Evolutionary conservation across 1,284 basidiomycete species (phyloP).

Genomic region (Ganoderma sinense): DNA sequence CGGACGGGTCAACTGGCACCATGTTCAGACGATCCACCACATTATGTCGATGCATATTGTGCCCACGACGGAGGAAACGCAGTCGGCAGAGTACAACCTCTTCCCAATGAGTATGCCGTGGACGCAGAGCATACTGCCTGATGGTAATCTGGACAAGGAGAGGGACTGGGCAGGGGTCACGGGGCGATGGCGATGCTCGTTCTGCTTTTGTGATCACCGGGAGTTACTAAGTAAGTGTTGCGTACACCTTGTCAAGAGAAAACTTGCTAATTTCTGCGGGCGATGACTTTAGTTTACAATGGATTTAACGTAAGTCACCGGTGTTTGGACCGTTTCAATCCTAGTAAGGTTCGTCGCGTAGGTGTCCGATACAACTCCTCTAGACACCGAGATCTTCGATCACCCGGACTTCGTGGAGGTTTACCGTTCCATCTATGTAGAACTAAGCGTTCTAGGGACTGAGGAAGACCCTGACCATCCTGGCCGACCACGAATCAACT

Average conservation of each 20-base stretch:
- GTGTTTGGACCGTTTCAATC: neutral
- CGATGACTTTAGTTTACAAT: conserved; percentile 53
- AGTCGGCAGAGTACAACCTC: conserved; percentile 42
- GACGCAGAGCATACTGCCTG: conserved; percentile 58
- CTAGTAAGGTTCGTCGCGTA: conserved; percentile 9
- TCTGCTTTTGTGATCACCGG: conserved; percentile 74
- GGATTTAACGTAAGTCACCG: conserved; percentile 47
- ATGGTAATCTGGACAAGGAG: conserved; percentile 44
- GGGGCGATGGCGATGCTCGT: conserved; percentile 67
- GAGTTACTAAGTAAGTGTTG: conserved; percentile 62
- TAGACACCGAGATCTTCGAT: conserved; percentile 57
- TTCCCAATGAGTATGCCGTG: conserved; percentile 61
- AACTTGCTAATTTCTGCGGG: neutral
- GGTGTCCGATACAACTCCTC: conserved; percentile 41
- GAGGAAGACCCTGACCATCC: conserved; percentile 57
- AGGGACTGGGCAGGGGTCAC: conserved; percentile 71
- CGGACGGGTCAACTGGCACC: conserved; percentile 65
- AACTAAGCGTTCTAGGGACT: conserved; percentile 50
- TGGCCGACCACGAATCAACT: conserved; percentile 58
- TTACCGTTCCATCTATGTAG: conserved; percentile 55
- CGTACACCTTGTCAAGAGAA: neutral
- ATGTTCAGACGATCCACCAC: conserved; percentile 64
- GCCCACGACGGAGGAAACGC: conserved; percentile 45
- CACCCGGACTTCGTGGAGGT: conserved; percentile 58
- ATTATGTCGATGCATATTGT: conserved; percentile 59